Conservation (phyloP, 2,329 filamentous ascomycete genomes). For the Xylariaceae sp. region DNA sequence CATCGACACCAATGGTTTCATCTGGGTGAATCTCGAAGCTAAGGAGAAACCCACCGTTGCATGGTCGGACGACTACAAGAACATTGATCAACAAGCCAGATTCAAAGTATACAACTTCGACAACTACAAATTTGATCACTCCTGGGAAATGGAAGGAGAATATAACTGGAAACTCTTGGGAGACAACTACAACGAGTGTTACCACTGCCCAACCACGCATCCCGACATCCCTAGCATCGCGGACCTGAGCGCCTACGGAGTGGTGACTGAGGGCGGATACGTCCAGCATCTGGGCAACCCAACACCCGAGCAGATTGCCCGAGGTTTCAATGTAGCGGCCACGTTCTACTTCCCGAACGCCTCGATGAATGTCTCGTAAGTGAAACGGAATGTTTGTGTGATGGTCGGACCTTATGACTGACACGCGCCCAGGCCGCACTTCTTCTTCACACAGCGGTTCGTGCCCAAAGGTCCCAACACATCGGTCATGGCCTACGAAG, state of each 20-base stretch:
- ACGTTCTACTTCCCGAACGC: slow-evolving; percentile 19
- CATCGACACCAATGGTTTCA: slow-evolving; percentile 50
- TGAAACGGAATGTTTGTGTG: background rate
- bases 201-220: slow-evolving; percentile 58
- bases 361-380: slow-evolving; percentile 20
- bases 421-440: slow-evolving; percentile 39
- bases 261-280: slow-evolving; percentile 44
- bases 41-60: slow-evolving; percentile 40
- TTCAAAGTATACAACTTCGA: slow-evolving; percentile 33
- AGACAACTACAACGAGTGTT: slow-evolving; percentile 66
- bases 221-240: slow-evolving; percentile 55
- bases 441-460: slow-evolving; percentile 62
- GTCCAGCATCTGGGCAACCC: slow-evolving; percentile 40
- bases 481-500: slow-evolving; percentile 58
- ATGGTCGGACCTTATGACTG: slow-evolving; percentile 29
- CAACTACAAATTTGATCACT: slow-evolving; percentile 54
- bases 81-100: slow-evolving; percentile 14
- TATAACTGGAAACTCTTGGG: slow-evolving; percentile 60
- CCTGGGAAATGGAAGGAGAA: slow-evolving; percentile 52
- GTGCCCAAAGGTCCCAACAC: slow-evolving; percentile 49
- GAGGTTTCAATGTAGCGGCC: slow-evolving; percentile 17
- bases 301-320: slow-evolving; percentile 16
- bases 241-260: slow-evolving; percentile 52
- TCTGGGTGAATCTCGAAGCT: slow-evolving; percentile 56
- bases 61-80: slow-evolving; percentile 45